These are phyloP conservation scores for Volvox carteri DNA, from an alignment of 163 green algal genomes.

Conservation along the genomic window DNA sequence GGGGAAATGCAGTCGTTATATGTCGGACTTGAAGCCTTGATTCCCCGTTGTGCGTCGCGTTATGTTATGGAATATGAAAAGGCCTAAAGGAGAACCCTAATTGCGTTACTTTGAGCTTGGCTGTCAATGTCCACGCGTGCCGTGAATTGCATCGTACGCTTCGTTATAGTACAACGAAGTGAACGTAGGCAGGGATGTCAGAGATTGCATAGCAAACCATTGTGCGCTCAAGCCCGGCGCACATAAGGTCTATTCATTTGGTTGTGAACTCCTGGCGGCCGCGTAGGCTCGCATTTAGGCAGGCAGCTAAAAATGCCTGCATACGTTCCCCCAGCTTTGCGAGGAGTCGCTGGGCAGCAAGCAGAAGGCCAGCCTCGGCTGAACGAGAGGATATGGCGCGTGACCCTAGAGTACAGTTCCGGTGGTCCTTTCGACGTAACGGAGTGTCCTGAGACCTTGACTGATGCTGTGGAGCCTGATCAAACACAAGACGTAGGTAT, in stretches of 20 bases:
- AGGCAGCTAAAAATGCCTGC: slow-evolving; percentile 29
- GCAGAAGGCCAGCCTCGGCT: slow-evolving; percentile 12
- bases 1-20: no score
- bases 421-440: slow-evolving; percentile 10
- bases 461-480: neutral
- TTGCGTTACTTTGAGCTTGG: no score
- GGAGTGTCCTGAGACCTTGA: slow-evolving; percentile 32
- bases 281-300: slow-evolving; percentile 23
- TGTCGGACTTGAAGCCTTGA: no score
- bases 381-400: slow-evolving; percentile 10
- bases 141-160: slow-evolving; percentile 15
- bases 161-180: neutral
- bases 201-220: no score
- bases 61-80: neutral
- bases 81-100: neutral
- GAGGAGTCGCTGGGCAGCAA: slow-evolving; percentile 37
- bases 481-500: slow-evolving; percentile 18
- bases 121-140: neutral
- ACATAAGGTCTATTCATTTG: neutral
- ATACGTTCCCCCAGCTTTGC: slow-evolving; percentile 42
- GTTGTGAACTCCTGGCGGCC: neutral
- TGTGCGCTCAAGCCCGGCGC: neutral
- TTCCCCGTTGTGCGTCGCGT: no score
- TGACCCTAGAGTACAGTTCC: slow-evolving; percentile 5
- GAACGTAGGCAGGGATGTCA: no score